Conservation (phyloP, 1,139 yeast genomes). For the Blastobotrys capitulatus region DNA sequence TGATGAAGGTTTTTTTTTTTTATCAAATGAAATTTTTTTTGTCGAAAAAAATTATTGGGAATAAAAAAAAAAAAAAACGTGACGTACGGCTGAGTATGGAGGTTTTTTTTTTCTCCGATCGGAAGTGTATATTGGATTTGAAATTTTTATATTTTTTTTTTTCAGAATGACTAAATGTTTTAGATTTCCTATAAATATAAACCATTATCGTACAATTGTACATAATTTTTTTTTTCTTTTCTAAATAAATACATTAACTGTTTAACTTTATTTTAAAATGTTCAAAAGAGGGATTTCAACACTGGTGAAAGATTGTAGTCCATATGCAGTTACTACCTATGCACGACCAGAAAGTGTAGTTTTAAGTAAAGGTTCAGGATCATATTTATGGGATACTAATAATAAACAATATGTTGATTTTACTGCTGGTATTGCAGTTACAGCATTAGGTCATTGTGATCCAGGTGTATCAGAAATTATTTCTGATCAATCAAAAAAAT, state of each 20-base stretch:
- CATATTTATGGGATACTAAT: slow-evolving; percentile 72
- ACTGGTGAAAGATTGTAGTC: slow-evolving; percentile 40
- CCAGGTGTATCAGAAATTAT: slow-evolving; percentile 66
- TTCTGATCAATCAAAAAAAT: slow-evolving; percentile 61
- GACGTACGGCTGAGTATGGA: too few relatives aligned
- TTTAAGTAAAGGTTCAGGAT: slow-evolving; percentile 69
- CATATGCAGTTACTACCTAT: slow-evolving; percentile 74
- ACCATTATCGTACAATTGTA: too few relatives aligned
- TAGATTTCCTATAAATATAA: background rate
- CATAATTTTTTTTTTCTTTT: too few relatives aligned
- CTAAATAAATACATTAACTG: background rate
- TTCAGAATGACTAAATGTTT: background rate
- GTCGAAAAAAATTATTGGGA: background rate
- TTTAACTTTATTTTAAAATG: background rate
- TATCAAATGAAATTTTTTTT: too few relatives aligned
- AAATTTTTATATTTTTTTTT: background rate
- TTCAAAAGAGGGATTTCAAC: slow-evolving; percentile 17
- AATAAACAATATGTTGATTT: slow-evolving; percentile 77
- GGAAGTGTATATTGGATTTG: too few relatives aligned
- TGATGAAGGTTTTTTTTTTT: too few relatives aligned
- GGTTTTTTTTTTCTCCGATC: too few relatives aligned
- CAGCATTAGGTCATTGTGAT: slow-evolving; percentile 86
- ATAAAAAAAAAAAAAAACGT: background rate
- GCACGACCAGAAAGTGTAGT: slow-evolving; percentile 59
- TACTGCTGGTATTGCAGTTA: slow-evolving; percentile 94